Evolutionary conservation across 495 filamentous ascomycete species (phyloP).

Genomic region (Niebla homalea): DNA sequence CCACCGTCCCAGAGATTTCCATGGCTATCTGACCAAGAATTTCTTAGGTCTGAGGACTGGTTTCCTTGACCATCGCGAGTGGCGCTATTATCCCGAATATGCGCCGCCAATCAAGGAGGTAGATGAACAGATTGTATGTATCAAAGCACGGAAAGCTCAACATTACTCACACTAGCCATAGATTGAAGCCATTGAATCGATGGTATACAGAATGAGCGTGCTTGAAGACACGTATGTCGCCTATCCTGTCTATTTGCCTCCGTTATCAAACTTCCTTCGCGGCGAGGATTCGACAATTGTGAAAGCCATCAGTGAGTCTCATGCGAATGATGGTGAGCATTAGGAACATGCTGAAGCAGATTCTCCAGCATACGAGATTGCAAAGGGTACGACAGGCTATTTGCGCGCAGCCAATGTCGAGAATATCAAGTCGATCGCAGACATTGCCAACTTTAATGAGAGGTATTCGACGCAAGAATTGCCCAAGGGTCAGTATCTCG

Average conservation of each 20-base stretch:
- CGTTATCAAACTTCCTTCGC: not conserved
- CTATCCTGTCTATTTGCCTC: constrained; percentile 1
- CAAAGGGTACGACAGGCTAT: constrained; percentile 9
- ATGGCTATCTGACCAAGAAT: not conserved
- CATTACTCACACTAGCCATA: too few relatives aligned
- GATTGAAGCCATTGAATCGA: not conserved
- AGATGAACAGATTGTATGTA: constrained; percentile 18
- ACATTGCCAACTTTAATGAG: constrained; percentile 21
- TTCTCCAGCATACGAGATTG: constrained; percentile 7
- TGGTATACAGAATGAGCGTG: constrained; percentile 12
- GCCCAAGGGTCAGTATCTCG: constrained; percentile 11
- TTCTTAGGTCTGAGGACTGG: constrained; percentile 18
- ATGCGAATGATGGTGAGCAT: not conserved
- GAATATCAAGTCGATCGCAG: constrained; percentile 1
- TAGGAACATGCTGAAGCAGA: not conserved
- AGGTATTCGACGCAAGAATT: constrained; percentile 16
- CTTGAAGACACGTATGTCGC: constrained; percentile 15
- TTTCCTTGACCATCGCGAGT: constrained; percentile 18
- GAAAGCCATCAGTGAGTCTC: not conserved
- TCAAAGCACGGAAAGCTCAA: too few relatives aligned
- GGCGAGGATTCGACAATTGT: not conserved
- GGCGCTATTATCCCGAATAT: constrained; percentile 13
- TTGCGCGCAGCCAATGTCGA: constrained; percentile 9
- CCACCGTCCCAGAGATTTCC: not conserved
- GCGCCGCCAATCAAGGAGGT: constrained; percentile 9